Evolutionary conservation across 306 rosid species (phyloP).

Genomic region (Erythrophleum fordii): DNA sequence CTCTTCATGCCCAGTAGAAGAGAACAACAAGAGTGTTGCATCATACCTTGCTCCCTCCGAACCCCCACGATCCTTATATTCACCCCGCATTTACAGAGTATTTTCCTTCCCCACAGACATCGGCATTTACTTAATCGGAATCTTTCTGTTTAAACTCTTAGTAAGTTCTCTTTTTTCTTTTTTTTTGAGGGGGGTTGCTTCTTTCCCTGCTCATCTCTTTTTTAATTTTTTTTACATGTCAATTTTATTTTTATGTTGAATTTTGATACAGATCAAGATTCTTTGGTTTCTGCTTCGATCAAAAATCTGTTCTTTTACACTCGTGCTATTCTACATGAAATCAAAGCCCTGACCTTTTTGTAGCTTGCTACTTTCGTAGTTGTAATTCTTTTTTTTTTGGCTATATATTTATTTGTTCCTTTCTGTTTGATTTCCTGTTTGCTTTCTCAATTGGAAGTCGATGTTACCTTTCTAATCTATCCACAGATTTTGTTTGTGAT

Average conservation of each 20-base stretch:
- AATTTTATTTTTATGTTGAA: neutral
- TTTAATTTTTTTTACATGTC: neutral
- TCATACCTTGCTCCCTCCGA: too few relatives aligned
- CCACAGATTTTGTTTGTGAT: neutral
- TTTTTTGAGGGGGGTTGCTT: neutral
- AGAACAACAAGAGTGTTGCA: too few relatives aligned
- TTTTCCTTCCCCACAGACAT: neutral
- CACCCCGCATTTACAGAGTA: neutral
- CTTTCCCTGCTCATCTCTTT: neutral
- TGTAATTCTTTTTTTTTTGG: neutral
- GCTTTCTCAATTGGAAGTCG: neutral
- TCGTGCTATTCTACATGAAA: neutral
- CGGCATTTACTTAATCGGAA: too few relatives aligned
- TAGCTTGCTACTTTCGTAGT: neutral
- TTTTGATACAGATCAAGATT: neutral
- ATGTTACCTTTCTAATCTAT: neutral
- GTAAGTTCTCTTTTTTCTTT: neutral
- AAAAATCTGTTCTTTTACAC: neutral
- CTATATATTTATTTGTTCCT: neutral
- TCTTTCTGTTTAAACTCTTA: neutral
- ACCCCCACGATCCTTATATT: too few relatives aligned
- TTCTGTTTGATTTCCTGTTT: neutral
- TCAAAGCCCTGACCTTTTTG: neutral
- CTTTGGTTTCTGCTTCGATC: neutral
- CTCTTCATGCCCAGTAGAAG: too few relatives aligned